Evolutionary conservation across 805 yeast species (phyloP), one percentile per base, ranked within the genome.

Genomic region (Candida golubevii): DNA sequence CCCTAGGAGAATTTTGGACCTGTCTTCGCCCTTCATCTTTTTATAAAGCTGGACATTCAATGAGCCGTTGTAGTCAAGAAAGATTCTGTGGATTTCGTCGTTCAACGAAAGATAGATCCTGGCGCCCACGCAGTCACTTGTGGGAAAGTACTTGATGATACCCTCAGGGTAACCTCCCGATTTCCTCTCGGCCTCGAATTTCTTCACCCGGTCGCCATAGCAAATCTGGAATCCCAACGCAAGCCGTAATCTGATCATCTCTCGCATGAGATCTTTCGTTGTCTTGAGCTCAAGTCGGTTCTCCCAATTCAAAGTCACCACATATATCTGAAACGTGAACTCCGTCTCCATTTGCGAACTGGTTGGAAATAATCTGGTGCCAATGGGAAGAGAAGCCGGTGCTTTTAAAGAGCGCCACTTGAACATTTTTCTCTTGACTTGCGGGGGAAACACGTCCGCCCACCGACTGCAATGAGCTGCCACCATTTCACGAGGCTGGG

Each of bases 351-450:
- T 82, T 45, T 87, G 89, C 5, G 72, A 69, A 10, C 72, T 66
- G 0, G 83, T 62, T 0, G 98, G 97, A 55, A 90, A 90, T 8
- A 83, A 73, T 1, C 85, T 79, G 0, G 95, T 81, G 2, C 88
- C 81, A 0, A 87, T 69, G 0, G 99, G 99, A 26, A 93, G 69
- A 7, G 95, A 84, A 0, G 98, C 97, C 0, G 99, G 99, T 0
- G 97, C 80, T 11, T 89, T 83, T 42, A 95, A 72, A 0, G 98
- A 90, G 42, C 88, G 78, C 99, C 99, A 93, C 58, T 90, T 90
- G 40, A 90, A 83, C 12, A 82, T 69, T 54, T 79, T 78, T 42
- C 86, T 71, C 42, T 76, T 79, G 12, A 83, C 80, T 35, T 78
- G 77, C 11, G 77, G 75, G 0, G 98, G 96, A 54, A 88, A 88